These are phyloP conservation scores for Coccomyxa sp. DNA, from an alignment of 139 green algal species.

Conservation along the genomic window DNA sequence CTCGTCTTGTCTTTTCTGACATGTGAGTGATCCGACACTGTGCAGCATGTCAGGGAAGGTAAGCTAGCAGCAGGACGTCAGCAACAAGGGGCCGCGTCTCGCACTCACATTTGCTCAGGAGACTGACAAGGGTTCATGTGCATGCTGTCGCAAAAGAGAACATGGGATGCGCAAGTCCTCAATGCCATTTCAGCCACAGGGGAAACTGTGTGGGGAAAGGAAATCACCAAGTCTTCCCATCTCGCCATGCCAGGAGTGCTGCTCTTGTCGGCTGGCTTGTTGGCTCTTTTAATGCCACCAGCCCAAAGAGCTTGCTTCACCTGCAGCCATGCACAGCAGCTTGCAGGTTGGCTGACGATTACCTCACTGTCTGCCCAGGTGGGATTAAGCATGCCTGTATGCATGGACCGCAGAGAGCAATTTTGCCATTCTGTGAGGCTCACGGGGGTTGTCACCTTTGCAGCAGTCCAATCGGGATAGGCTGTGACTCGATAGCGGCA, in stretches of 20 bases:
- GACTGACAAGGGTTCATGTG: neutral
- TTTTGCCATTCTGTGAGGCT: neutral
- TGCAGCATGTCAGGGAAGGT: neutral
- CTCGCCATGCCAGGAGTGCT: conserved; percentile 72
- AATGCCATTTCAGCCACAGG: neutral
- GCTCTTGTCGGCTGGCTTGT: conserved; percentile 63
- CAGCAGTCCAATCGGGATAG: conserved; percentile 69
- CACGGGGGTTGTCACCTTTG: conserved; percentile 23
- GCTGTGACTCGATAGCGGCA: conserved; percentile 85
- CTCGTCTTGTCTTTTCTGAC: neutral
- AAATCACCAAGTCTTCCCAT: conserved; percentile 70
- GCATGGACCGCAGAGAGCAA: too few relatives aligned
- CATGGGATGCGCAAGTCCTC: neutral
- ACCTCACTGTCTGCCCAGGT: too few relatives aligned
- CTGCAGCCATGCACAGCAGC: too few relatives aligned
- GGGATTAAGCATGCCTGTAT: too few relatives aligned
- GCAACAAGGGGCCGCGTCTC: neutral
- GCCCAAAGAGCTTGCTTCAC: conserved; percentile 83
- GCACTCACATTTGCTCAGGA: neutral
- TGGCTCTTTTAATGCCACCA: conserved; percentile 78
- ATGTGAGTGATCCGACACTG: neutral
- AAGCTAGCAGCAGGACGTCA: too few relatives aligned
- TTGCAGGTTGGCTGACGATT: too few relatives aligned
- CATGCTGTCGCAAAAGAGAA: neutral
- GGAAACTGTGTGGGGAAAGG: neutral